Conservation (phyloP, 1,284 basidiomycete genomes). For the Malassezia sp. region DNA sequence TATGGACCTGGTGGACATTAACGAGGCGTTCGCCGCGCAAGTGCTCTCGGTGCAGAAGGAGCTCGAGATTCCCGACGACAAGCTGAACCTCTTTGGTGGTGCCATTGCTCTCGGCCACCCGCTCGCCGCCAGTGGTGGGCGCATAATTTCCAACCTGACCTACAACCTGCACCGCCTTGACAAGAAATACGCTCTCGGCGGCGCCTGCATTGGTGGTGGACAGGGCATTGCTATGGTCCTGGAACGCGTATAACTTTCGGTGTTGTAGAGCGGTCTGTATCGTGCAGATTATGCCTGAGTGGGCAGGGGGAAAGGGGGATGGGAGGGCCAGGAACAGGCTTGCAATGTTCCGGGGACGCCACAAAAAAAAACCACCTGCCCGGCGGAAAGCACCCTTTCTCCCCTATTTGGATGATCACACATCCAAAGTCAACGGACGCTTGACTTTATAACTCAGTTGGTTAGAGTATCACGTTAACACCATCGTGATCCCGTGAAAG, state of each 20-base stretch:
- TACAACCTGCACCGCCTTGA: constrained; percentile 52
- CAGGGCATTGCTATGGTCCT: constrained; percentile 50
- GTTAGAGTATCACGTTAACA: constrained; percentile 20
- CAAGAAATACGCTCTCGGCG: constrained; percentile 53
- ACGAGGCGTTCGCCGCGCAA: constrained; percentile 84
- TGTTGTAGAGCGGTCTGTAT: background rate
- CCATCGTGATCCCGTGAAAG: constrained; percentile 14
- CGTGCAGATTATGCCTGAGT: background rate
- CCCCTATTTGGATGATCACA: too few relatives aligned
- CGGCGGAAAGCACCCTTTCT: too few relatives aligned
- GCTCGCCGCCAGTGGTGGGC: constrained; percentile 52
- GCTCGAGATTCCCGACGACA: constrained; percentile 57
- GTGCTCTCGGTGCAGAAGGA: constrained; percentile 82
- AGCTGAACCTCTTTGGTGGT: constrained; percentile 53
- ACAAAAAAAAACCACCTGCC: too few relatives aligned
- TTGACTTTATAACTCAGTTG: constrained; percentile 19
- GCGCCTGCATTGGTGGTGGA: constrained; percentile 53
- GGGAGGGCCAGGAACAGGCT: too few relatives aligned
- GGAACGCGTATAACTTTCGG: constrained; percentile 35
- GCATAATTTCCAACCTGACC: constrained; percentile 52
- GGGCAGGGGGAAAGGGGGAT: too few relatives aligned
- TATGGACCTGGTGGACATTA: constrained; percentile 54
- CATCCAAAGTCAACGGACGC: too few relatives aligned
- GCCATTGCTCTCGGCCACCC: constrained; percentile 53
- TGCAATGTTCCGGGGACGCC: too few relatives aligned